These are phyloP conservation scores for Colletotrichum sp. DNA, from an alignment of 2,329 filamentous ascomycete species.

Conservation along the genomic window DNA sequence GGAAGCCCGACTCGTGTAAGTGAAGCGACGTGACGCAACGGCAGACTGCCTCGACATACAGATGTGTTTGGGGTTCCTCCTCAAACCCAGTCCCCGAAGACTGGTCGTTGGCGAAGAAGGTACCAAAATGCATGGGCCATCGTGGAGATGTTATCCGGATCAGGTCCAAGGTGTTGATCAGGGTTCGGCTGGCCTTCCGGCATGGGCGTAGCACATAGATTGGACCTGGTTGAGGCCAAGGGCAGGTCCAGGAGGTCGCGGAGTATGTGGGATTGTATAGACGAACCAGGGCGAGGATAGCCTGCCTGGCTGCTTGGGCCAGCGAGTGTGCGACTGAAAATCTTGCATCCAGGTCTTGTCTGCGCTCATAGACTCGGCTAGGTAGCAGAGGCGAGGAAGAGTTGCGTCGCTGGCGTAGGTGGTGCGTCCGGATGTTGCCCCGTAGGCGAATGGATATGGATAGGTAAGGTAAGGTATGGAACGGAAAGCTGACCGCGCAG, in stretches of 20 bases:
- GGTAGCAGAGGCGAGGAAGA: neutral
- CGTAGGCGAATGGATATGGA: neutral
- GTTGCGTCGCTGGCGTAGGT: neutral
- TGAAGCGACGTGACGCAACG: neutral
- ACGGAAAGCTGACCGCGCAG: neutral
- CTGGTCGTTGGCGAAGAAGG: neutral
- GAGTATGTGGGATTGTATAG: neutral
- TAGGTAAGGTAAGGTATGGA: neutral
- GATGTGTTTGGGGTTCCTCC: neutral
- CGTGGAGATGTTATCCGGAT: neutral
- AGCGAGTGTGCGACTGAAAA: neutral
- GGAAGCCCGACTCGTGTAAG: neutral
- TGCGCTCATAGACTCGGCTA: neutral
- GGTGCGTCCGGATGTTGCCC: neutral
- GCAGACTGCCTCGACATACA: neutral
- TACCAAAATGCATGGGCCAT: neutral
- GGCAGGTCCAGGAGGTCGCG: neutral
- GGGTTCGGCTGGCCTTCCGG: constrained; percentile 12
- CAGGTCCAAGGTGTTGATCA: neutral
- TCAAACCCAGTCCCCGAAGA: neutral
- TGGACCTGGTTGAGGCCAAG: neutral
- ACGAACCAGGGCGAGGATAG: neutral
- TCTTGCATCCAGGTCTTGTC: neutral
- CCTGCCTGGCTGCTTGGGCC: neutral
- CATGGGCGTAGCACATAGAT: neutral